Evolutionary conservation across 257 asterid genomes (phyloP).

Genomic region (Gentiana straminea): DNA sequence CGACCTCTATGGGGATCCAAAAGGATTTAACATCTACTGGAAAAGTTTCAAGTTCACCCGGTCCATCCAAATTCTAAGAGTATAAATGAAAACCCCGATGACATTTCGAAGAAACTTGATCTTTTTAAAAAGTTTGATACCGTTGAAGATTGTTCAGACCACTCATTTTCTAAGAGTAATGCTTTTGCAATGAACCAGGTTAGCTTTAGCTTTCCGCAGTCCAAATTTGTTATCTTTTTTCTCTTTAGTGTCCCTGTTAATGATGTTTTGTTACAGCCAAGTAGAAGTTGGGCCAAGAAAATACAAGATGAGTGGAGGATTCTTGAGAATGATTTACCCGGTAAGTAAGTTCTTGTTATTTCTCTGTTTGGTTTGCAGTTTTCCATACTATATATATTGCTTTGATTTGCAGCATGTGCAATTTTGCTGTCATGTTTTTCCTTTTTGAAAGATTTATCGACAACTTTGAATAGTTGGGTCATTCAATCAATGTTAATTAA

Average conservation of each 20-base stretch:
- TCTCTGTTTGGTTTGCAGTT: not conserved
- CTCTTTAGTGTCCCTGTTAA: constrained; percentile 4
- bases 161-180: constrained; percentile 30
- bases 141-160: constrained; percentile 64
- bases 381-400: not conserved
- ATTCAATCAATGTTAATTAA: no score
- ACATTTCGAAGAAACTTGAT: constrained; percentile 29
- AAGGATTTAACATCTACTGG: constrained; percentile 8
- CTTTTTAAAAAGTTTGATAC: constrained; percentile 60
- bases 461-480: no score
- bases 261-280: constrained; percentile 30
- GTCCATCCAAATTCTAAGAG: constrained; percentile 10
- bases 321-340: constrained; percentile 81
- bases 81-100: constrained; percentile 30
- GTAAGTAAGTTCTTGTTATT: constrained; percentile 16
- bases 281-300: constrained; percentile 75
- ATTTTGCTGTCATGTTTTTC: not conserved
- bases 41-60: constrained; percentile 12
- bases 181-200: constrained; percentile 38
- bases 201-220: constrained; percentile 3
- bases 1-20: constrained; percentile 15
- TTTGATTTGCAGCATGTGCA: not conserved
- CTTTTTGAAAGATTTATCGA: no score
- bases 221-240: constrained; percentile 4
- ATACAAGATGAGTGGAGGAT: constrained; percentile 93